Base-by-base conservation (phyloP, 495 filamentous ascomycete species). In the Daldinia decipiens region DNA sequence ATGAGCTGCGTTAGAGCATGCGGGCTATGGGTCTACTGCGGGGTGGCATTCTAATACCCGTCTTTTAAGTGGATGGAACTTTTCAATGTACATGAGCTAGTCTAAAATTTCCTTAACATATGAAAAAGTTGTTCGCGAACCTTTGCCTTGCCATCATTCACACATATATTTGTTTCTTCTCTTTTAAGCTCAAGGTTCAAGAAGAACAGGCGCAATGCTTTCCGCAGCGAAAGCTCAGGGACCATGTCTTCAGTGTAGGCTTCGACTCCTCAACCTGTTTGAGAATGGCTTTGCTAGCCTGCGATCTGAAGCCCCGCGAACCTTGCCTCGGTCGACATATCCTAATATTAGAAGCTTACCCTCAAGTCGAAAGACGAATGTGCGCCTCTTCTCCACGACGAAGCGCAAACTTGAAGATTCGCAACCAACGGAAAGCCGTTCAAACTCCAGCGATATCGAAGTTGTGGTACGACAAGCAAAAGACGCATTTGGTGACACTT, bases 401-500 rank as follows among this genome's bases (percentile, higher is more conserved):
- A 73, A 60, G 31, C 60, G 51, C 24, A 62, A 47, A 12, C 66
- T 76, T 12, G 76, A 82, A 38, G 69, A 77, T 15, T 7, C 61
- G 0, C 45, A 65, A 21, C 40, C 67, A n/a, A 67, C 71, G 7
- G 13, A 70, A 7, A 38, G 67, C 5, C 36, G 38, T 0, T 34
- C 70, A 12, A 70, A 50, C 12, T 26, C 51, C 19, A 75, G 75
- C 8, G 80, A 86, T 52, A 77, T 87, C 65, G 92, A 94, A 72
- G 80, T 80, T 1, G 83, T 90, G 55, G 92, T 93, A 55, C 87
- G 89, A 26, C 78, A 86, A 52, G 89, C 94, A 21, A 85, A 90
- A 70, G 88, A 91, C 68, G 82, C 85, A 11, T 97, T 92, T 77
- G 92, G 94, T 45, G 88, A 95, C 69, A 88, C 83, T 1, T 79